phyloP scores from a whole-genome alignment of 2,329 filamentous ascomycete species.

The Phyllosticta citriasiana region DNA sequence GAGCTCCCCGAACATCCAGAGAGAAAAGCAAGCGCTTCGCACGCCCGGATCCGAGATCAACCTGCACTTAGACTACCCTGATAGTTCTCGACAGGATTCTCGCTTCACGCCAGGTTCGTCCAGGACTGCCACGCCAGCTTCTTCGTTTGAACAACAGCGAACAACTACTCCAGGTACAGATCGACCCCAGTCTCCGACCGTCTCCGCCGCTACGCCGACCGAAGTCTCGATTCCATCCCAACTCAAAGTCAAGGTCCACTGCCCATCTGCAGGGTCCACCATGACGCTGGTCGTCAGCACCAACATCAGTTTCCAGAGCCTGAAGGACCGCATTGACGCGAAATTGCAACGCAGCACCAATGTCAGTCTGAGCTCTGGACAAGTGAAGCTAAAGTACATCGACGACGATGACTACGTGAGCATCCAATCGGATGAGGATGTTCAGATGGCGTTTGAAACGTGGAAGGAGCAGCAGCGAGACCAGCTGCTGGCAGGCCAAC shows the following conservation, averaged over 20 bases:
- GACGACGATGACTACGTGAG: constrained; percentile 91
- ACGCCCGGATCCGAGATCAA: constrained; percentile 10
- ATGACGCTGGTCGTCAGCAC: constrained; percentile 93
- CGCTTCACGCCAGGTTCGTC: constrained; percentile 15
- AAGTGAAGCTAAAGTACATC: constrained; percentile 77
- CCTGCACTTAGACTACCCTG: constrained; percentile 32
- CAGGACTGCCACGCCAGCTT: constrained; percentile 29
- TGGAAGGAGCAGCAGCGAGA: constrained; percentile 71
- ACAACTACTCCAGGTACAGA: constrained; percentile 29
- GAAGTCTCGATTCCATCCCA: constrained; percentile 52
- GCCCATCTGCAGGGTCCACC: constrained; percentile 66
- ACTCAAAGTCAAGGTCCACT: constrained; percentile 91
- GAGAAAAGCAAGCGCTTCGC: constrained; percentile 31
- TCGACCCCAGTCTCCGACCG: constrained; percentile 29
- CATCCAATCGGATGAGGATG: constrained; percentile 92
- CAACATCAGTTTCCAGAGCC: constrained; percentile 86
- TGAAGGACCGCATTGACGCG: constrained; percentile 91
- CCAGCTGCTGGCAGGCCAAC: constrained; percentile 49
- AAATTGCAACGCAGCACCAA: constrained; percentile 82
- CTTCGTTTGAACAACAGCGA: constrained; percentile 29
- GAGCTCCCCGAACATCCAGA: constrained; percentile 59
- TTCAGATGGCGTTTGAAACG: constrained; percentile 89
- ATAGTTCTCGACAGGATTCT: constrained; percentile 23
- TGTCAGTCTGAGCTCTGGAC: constrained; percentile 71
- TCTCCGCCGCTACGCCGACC: constrained; percentile 15